Base-by-base conservation (phyloP, 2,329 filamentous ascomycete species). In the Trichoderma pleuroti region DNA sequence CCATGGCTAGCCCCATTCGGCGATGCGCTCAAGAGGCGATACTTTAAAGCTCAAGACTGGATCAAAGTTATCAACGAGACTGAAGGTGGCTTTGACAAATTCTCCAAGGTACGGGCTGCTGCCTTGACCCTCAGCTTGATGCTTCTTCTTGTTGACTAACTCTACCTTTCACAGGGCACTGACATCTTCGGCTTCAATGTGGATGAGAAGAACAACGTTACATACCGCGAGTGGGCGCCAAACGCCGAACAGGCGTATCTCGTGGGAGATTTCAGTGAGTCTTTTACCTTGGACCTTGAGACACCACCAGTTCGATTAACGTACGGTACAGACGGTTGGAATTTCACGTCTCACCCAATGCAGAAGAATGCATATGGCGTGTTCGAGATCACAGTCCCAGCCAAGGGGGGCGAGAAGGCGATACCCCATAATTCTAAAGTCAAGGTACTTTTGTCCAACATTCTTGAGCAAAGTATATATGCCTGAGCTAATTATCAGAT, bases 171-270 rank as follows among this genome's bases (percentile, higher is more conserved):
- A 18, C 32, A 97, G 93, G 95, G 96, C 57, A 92, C 89, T 73
- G 93, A 98, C 78, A 91, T 87, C 73, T 97, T 92, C 78, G 96
- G 96, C 70, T 89, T 99, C 81, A 93, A 93, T 75, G 90, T 96
- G 72, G 87, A 91, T 78, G 84, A 88, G 68, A 90, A 97, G 77
- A 93, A 93, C 80, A 94, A 94, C 80, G 93, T 99, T 74, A 85
- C 87, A 71, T 99, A 99, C 82, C 88, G 93, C 75, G 96, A 99
- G 86, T 99, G 96, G 96, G 96, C 96, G 1, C 94, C 96, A 30
- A 97, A 94, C 84, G 95, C 94, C 68, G 85, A 89, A 52, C 86
- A 92, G 77, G 96, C 96, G 63, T 94, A 90, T 79, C 87, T 99
- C 66, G 91, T 97, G 76, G 96, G 96, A 72, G 96, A 98, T 76